Percentiles rank a stretch among this genome's conserved stretches.
Evolutionary conservation across 371 early-diverging fungal genomes (phyloP).

Genomic region (Saksenaea oblongispora): DNA sequence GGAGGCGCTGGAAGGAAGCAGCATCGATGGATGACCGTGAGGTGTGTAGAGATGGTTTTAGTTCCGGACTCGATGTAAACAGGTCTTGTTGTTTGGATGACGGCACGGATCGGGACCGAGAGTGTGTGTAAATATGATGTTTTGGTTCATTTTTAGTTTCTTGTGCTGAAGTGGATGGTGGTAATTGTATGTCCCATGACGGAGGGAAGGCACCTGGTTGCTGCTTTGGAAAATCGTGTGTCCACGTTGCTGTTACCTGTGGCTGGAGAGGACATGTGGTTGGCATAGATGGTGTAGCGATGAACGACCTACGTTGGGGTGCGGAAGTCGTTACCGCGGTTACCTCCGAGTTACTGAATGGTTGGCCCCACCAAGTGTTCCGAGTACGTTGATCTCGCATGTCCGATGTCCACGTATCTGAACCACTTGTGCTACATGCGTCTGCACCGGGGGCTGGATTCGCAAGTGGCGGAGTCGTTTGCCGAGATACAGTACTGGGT

Average conservation of each 20-base stretch:
- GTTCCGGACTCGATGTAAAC: conserved; percentile 15
- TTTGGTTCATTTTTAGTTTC: conserved; percentile 12
- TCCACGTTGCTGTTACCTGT: not conserved
- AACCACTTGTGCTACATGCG: not conserved
- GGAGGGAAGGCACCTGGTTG: not conserved
- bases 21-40: conserved; percentile 32
- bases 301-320: not conserved
- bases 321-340: not conserved
- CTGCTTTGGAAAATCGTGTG: conserved; percentile 7
- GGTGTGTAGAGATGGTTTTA: conserved; percentile 24
- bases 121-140: conserved; percentile 26
- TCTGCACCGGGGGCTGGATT: not conserved
- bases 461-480: not conserved
- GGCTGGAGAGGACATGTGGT: conserved; percentile 1
- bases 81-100: conserved; percentile 7
- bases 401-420: conserved; percentile 1
- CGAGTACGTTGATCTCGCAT: not conserved
- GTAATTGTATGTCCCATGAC: conserved; percentile 5
- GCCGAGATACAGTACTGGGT: conserved; percentile 9
- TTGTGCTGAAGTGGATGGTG: not conserved
- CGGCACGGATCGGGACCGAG: conserved; percentile 40
- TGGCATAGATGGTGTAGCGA: not conserved
- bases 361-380: conserved; percentile 15
- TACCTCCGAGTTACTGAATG: not conserved
- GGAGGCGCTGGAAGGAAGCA: conserved; percentile 20